Evolutionary conservation across 2,329 filamentous ascomycete genomes (phyloP), one percentile per base, ranked within the genome.

Genomic region (Fusarium haematococcum): DNA sequence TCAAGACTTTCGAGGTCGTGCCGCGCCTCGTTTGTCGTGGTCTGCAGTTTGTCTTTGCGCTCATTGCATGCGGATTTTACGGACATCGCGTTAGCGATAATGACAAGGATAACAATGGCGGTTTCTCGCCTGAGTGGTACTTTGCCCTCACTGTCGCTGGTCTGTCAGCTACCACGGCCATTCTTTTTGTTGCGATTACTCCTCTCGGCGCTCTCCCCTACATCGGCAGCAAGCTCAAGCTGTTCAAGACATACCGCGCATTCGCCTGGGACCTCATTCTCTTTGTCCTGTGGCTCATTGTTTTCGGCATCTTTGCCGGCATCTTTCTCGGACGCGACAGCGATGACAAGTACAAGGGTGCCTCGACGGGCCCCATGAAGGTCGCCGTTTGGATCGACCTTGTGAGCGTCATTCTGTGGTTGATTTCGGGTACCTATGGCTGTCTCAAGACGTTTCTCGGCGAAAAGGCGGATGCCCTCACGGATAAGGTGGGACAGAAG

Each of bases 341-440:
- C 65, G 87, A 92, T 67, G 83, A 85, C 37, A 77, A 81, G 45
- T 87, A 86, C 80, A 83, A 87, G 79, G 85, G 84, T 33, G 81
- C 80, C 52, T 85, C 80, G 70, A 85, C 84, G 0, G 71, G 79
- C 5, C 61, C 79, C 8, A 95, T 95, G 93, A 92, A 93, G 83
- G 86, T 89, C 70, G 92, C 92, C 3, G 92, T 94, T 4, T 95
- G 92, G 91, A 83, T 95, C 30, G 92, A 94, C 79, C 79, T 95
- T 30, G 85, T 90, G 35, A 93, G 92, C 74, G 86, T 92, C 80
- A 66, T 92, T 25, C 81, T 95, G 50, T 95, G 93, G 93, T 81
- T 91, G 14, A 71, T 86, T 5, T 86, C 85, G 0, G 85, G 81
- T 7, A 77, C 77, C 7, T 87, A 86, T 41, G 86, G 86, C 32